Evolutionary conservation across 2,329 filamentous ascomycete species (phyloP).

Genomic region (Zasmidium angulare): DNA sequence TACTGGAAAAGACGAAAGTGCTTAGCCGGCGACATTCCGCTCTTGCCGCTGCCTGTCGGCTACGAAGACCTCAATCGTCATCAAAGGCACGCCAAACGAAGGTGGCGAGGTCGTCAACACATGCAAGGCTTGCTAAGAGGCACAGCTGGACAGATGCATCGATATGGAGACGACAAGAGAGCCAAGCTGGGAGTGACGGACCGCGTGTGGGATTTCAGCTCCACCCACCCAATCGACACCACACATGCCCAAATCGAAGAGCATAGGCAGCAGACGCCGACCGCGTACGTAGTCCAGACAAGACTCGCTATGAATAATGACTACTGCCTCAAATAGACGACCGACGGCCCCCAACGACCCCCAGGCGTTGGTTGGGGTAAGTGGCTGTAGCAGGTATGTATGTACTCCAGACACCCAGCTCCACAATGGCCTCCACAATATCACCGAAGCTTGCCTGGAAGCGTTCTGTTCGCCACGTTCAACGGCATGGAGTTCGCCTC

Average conservation of each 20-base stretch:
- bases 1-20: background rate
- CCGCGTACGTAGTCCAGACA: background rate
- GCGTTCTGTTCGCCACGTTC: background rate
- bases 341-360: no score
- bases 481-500: constrained; percentile 2
- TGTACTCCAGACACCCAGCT: constrained; percentile 13
- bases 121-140: background rate
- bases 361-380: background rate
- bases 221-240: no score
- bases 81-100: background rate
- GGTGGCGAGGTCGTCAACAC: background rate
- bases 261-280: background rate
- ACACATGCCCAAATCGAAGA: no score
- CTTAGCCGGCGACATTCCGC: background rate
- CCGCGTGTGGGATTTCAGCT: background rate
- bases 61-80: background rate
- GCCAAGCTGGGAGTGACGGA: background rate
- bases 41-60: background rate
- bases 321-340: background rate
- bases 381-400: background rate
- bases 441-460: constrained; percentile 13
- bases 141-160: background rate
- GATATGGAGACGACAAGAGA: background rate
- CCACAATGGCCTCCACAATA: constrained; percentile 14
- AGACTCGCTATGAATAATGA: background rate